Conservation (phyloP, 192 early-diverging fungal species). For the Rhizophagus clarus region DNA sequence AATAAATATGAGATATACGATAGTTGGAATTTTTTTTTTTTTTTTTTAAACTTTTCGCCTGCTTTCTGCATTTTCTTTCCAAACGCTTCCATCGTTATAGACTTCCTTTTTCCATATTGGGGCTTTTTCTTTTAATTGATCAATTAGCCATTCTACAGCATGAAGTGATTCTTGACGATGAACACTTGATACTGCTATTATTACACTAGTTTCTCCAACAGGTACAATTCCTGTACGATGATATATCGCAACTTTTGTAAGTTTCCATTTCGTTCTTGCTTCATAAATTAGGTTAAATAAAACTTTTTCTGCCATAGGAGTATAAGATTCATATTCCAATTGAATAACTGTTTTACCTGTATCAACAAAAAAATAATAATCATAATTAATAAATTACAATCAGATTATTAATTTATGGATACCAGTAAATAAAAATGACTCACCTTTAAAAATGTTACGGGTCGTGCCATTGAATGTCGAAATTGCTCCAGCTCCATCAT, state of each 20-base stretch:
- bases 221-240: conserved; percentile 82
- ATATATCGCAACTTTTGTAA: conserved; percentile 73
- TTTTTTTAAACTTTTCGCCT: background rate
- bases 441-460: conserved; percentile 80
- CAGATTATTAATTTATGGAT: background rate
- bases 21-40: no score
- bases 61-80: conserved; percentile 33
- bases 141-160: conserved; percentile 81
- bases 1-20: no score
- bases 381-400: background rate
- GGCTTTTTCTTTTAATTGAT: conserved; percentile 82
- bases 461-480: conserved; percentile 90
- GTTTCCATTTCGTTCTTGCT: conserved; percentile 63
- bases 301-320: conserved; percentile 81
- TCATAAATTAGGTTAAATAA: conserved; percentile 62
- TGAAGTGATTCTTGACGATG: conserved; percentile 79
- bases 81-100: conserved; percentile 72
- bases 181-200: conserved; percentile 77
- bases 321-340: conserved; percentile 87
- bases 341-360: conserved; percentile 67
- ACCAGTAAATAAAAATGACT: background rate
- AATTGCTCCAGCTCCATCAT: conserved; percentile 81
- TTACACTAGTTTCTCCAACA: conserved; percentile 79
- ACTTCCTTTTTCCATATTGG: conserved; percentile 97
- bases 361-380: background rate